phyloP scores from a whole-genome alignment of 2,329 filamentous ascomycete species.

The Penicillium sp. region DNA sequence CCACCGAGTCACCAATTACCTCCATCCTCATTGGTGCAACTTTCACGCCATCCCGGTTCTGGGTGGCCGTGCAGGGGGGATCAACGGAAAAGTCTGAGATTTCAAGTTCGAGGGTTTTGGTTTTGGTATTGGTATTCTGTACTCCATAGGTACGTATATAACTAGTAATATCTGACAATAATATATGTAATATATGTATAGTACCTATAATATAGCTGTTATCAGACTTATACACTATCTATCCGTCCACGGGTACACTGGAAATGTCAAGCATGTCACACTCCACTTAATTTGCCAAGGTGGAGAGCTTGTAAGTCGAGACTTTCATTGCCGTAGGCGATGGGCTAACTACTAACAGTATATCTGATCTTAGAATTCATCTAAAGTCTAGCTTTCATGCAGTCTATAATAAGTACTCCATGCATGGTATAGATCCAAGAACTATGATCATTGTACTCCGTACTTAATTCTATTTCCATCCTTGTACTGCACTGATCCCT shows the following conservation, averaged over 20 bases:
- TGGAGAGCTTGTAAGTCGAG: constrained; percentile 2
- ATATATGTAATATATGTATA: no score
- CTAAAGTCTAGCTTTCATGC: not conserved
- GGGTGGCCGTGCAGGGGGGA: constrained; percentile 23
- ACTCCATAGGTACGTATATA: no score
- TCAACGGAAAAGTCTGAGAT: constrained; percentile 8
- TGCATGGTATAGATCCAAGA: not conserved
- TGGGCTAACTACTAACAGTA: not conserved
- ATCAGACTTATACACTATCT: not conserved
- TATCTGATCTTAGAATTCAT: not conserved
- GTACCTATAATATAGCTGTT: not conserved
- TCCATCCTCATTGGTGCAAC: constrained; percentile 17
- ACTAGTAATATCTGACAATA: not conserved
- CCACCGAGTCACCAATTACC: constrained; percentile 14
- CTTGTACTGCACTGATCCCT: not conserved
- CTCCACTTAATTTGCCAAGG: constrained; percentile 1
- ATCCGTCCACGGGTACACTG: not conserved
- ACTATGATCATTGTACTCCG: not conserved
- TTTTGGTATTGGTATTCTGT: not conserved
- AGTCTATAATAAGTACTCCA: not conserved
- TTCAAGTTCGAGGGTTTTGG: not conserved
- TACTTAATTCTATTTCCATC: not conserved
- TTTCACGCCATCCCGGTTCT: constrained; percentile 22
- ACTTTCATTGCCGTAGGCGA: not conserved
- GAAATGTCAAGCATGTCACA: constrained; percentile 3